Percentiles rank a stretch among this genome's conserved stretches.
Evolutionary conservation across 2,329 filamentous ascomycete species (phyloP).

Genomic region (Alternaria sp.): DNA sequence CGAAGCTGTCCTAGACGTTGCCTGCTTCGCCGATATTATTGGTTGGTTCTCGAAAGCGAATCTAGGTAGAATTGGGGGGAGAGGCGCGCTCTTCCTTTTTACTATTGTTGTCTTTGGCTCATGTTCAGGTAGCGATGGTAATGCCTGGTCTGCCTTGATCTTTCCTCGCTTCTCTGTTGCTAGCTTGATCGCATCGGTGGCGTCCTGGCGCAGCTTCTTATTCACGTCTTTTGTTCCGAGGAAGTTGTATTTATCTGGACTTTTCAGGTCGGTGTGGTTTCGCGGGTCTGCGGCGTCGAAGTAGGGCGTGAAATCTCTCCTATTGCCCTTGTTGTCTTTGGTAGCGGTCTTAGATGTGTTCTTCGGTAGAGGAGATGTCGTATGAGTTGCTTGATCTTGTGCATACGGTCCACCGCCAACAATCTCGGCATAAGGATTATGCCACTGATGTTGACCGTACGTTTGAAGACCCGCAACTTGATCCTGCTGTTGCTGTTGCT

Average conservation of each 20-base stretch:
- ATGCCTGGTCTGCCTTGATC: fast-evolving
- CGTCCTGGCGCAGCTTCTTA: neutral
- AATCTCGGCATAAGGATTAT: neutral
- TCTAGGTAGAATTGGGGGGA: neutral
- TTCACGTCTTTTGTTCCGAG: neutral
- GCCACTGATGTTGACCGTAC: neutral
- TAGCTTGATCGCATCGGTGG: neutral
- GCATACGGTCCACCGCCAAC: neutral
- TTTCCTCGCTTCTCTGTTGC: neutral
- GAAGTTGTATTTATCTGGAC: neutral
- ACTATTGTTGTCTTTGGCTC: neutral
- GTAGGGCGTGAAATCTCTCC: neutral
- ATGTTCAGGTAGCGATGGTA: neutral
- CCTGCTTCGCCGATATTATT: neutral
- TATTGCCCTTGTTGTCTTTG: neutral
- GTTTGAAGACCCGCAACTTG: neutral
- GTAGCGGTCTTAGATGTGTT: too few species aligned
- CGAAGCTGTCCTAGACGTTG: neutral
- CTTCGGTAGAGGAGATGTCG: neutral
- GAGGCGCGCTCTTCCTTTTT: too few species aligned
- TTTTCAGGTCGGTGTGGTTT: neutral
- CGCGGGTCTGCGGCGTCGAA: neutral
- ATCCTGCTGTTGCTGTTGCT: neutral
- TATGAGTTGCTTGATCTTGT: neutral
- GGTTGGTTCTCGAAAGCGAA: fast-evolving